Conservation (phyloP, 768 basidiomycete genomes). For the Suillus placidus region DNA sequence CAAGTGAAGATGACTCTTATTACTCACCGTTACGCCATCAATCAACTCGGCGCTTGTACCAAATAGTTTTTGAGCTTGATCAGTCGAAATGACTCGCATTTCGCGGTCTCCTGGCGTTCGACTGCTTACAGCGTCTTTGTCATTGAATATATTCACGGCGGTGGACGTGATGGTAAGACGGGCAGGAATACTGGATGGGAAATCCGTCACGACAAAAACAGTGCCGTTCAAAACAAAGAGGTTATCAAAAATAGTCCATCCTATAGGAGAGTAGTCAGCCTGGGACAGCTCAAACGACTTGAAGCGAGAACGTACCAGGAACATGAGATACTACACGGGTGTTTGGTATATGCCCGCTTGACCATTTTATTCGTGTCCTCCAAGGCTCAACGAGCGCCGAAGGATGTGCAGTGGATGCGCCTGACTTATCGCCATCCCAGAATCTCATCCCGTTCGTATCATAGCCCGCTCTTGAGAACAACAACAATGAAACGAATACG, state of each 20-base stretch:
- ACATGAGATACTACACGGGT: constrained; percentile 77
- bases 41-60: constrained; percentile 71
- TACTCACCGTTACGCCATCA: constrained; percentile 73
- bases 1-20: neutral
- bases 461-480: constrained; percentile 38
- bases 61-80: constrained; percentile 68
- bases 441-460: constrained; percentile 9
- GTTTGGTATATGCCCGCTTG: constrained; percentile 43
- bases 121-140: constrained; percentile 50
- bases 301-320: constrained; percentile 51
- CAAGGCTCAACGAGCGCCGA: constrained; percentile 27
- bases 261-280: constrained; percentile 38
- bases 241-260: constrained; percentile 89
- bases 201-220: constrained; percentile 78
- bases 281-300: neutral
- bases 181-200: constrained; percentile 67
- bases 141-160: constrained; percentile 60
- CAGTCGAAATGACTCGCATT: constrained; percentile 72
- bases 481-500: constrained; percentile 50
- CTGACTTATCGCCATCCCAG: constrained; percentile 13
- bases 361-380: constrained; percentile 45
- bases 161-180: constrained; percentile 72
- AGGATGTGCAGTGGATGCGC: constrained; percentile 11
- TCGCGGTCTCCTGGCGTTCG: constrained; percentile 80
- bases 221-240: constrained; percentile 83